Percentiles rank a stretch among this genome's conserved stretches.
Conservation (phyloP, 208 protist genomes). For the Trypanosoma boissoni region DNA sequence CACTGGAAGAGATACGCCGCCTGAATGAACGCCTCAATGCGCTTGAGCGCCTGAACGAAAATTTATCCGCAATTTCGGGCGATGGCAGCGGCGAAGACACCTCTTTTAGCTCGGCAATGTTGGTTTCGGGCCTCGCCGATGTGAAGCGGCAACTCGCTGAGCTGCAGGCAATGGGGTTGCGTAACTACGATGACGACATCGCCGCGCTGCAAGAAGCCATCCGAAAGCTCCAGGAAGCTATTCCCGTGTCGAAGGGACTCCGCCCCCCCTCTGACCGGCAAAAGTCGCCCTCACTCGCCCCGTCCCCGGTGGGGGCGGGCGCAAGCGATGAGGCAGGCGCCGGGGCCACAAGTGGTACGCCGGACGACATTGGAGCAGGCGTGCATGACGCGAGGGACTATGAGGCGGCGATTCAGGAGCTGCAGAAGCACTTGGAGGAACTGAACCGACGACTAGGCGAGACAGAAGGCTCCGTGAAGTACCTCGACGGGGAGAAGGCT, state of each 20-base stretch:
- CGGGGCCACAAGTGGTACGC: no score
- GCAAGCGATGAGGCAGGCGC: no score
- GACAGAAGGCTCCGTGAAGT: constrained; percentile 15
- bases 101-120: no score
- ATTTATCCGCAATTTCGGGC: not conserved
- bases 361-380: no score
- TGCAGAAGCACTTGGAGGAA: not conserved
- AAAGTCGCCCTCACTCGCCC: no score
- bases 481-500: constrained; percentile 65
- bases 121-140: constrained; percentile 36
- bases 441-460: constrained; percentile 4
- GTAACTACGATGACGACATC: constrained; percentile 54
- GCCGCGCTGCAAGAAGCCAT: constrained; percentile 33
- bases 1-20: constrained; percentile 26
- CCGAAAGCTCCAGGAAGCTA: constrained; percentile 33
- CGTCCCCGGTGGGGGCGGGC: no score
- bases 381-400: not conserved
- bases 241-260: constrained; percentile 23
- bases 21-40: constrained; percentile 29
- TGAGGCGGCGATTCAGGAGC: constrained; percentile 2
- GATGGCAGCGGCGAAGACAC: constrained; percentile 28
- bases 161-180: constrained; percentile 27
- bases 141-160: constrained; percentile 72
- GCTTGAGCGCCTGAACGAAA: constrained; percentile 22
- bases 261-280: constrained; percentile 40